Conservation (phyloP, 306 rosid genomes). For the Pyrus communis region DNA sequence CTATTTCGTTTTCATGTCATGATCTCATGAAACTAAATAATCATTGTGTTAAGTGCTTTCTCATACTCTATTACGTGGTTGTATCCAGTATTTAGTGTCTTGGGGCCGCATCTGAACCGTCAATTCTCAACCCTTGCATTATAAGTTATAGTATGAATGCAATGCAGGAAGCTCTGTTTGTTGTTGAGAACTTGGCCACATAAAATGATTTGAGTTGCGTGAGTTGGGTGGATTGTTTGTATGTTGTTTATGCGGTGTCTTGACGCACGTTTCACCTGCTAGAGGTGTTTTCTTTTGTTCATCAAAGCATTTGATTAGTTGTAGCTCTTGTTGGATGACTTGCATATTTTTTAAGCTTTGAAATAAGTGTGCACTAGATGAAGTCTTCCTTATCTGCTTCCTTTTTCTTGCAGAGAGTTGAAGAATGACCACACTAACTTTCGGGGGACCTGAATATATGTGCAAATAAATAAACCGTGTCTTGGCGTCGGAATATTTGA, state of each 20-base stretch:
- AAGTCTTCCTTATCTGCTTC: neutral
- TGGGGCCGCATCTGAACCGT: neutral
- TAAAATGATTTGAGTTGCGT: neutral
- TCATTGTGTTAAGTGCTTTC: neutral
- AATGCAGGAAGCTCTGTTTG: neutral
- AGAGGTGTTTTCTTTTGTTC: neutral
- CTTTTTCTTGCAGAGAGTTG: constrained; percentile 41
- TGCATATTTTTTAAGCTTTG: neutral
- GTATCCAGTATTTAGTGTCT: neutral
- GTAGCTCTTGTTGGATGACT: neutral
- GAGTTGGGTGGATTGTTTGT: neutral
- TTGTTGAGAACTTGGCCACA: neutral
- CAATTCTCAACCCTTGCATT: neutral
- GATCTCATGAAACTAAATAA: neutral
- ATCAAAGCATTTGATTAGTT: neutral
- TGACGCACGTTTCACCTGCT: neutral
- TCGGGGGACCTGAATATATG: neutral
- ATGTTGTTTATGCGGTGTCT: neutral
- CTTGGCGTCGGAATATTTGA: neutral
- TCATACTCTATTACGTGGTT: neutral
- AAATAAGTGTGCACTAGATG: neutral
- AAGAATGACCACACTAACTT: constrained; percentile 28
- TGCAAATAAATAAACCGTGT: constrained; percentile 4
- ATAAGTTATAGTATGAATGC: neutral
- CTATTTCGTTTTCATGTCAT: neutral